Conservation (phyloP, 2,329 filamentous ascomycete genomes). For the Aulographum hederae region DNA sequence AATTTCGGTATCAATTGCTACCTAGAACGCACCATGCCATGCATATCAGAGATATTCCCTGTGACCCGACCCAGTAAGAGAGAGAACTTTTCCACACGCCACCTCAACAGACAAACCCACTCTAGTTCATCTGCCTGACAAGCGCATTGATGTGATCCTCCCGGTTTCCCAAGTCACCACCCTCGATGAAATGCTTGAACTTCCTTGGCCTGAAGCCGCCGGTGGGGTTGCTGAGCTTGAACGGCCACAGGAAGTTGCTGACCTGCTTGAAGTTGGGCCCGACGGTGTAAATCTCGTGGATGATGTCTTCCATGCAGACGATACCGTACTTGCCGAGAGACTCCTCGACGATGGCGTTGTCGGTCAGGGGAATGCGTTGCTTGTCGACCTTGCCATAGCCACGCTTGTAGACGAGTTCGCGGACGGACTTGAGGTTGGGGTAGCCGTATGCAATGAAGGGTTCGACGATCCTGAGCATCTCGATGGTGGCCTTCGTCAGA, state of each 20-base stretch:
- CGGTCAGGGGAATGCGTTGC: slow-evolving; percentile 89
- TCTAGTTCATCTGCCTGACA: slow-evolving; percentile 99
- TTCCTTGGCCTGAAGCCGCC: slow-evolving; percentile 93
- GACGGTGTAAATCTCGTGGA: slow-evolving; percentile 61
- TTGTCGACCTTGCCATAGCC: slow-evolving; percentile 53
- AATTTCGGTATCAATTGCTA: too few relatives aligned
- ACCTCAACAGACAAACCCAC: too few relatives aligned
- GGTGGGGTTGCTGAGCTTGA: slow-evolving; percentile 98
- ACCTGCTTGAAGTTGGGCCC: slow-evolving; percentile 64
- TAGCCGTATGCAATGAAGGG: slow-evolving; percentile 98
- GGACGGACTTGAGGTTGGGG: slow-evolving; percentile 97
- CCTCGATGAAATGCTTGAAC: slow-evolving; percentile 98
- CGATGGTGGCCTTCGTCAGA: slow-evolving; percentile 88
- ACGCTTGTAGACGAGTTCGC: slow-evolving; percentile 99
- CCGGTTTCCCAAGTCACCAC: slow-evolving; percentile 95
- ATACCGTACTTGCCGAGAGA: slow-evolving; percentile 96
- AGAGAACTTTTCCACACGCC: too few relatives aligned
- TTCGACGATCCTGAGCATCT: slow-evolving; percentile 98
- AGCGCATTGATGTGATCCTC: slow-evolving; percentile 96
- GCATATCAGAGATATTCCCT: too few relatives aligned
- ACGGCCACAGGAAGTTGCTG: slow-evolving; percentile 98
- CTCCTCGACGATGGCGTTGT: slow-evolving; percentile 96
- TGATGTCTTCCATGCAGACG: slow-evolving; percentile 96
- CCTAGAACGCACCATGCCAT: too few relatives aligned
- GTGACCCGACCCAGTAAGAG: too few relatives aligned